Percentiles rank a stretch among this genome's conserved stretches.
Conservation (phyloP, 495 filamentous ascomycete genomes). For the Penicillium goetzii region DNA sequence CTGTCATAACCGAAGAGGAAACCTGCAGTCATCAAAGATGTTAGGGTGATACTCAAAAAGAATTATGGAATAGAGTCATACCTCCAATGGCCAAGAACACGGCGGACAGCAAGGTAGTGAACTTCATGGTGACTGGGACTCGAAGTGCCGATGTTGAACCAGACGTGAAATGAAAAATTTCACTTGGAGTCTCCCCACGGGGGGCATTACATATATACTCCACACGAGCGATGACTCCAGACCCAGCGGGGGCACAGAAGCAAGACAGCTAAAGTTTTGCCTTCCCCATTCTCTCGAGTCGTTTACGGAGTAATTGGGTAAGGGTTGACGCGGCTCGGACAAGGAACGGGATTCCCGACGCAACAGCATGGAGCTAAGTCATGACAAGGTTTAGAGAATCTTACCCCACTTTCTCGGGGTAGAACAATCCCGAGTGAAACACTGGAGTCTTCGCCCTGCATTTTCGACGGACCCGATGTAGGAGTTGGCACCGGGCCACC, state of each 20-base stretch:
- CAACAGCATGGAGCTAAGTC: neutral
- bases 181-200: constrained; percentile 8
- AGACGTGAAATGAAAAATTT: neutral
- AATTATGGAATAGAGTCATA: neutral
- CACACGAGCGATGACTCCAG: neutral
- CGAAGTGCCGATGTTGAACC: neutral
- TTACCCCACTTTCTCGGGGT: constrained; percentile 3
- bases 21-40: constrained; percentile 15
- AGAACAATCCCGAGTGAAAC: constrained; percentile 2
- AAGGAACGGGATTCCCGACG: neutral
- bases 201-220: constrained; percentile 8
- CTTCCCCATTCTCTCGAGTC: neutral
- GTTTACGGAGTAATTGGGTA: neutral
- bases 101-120: constrained; percentile 31
- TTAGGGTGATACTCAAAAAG: neutral
- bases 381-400: neutral
- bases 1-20: constrained; percentile 42
- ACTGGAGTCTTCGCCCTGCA: neutral
- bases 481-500: neutral
- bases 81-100: constrained; percentile 36
- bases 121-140: constrained; percentile 15
- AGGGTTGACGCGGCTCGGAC: neutral
- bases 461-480: neutral
- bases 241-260: neutral
- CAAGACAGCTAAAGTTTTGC: neutral